Evolutionary conservation across 345 rosid genomes (phyloP).

Genomic region (Citrus reticulata): DNA sequence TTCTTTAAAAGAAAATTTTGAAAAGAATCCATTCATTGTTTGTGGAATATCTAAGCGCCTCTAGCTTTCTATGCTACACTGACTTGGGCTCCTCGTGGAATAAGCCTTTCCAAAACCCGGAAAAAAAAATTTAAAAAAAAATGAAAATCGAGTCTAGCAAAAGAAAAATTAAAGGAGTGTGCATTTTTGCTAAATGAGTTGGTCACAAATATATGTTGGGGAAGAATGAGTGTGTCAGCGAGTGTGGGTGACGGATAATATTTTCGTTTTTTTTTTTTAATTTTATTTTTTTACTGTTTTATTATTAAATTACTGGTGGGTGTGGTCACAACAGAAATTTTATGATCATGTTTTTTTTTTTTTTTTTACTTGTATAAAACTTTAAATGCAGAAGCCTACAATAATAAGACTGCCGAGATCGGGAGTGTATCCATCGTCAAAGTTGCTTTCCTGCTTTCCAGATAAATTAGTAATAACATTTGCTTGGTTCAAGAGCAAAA

Average conservation of each 20-base stretch:
- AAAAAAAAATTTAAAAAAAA: not conserved
- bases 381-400: not conserved
- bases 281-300: no score
- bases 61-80: conserved; percentile 1
- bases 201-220: no score
- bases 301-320: no score
- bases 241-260: no score
- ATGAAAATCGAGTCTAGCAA: not conserved
- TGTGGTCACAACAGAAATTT: no score
- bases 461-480: not conserved
- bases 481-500: not conserved
- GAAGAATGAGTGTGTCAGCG: no score
- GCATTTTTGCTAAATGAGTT: not conserved
- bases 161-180: not conserved
- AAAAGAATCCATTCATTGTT: conserved; percentile 10
- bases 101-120: not conserved
- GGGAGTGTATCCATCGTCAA: not conserved
- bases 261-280: no score
- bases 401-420: not conserved
- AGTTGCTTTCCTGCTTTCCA: not conserved
- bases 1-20: not conserved
- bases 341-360: no score
- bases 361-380: no score
- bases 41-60: conserved; percentile 19
- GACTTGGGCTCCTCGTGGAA: conserved; percentile 3